phyloP scores from a whole-genome alignment of 2,329 filamentous ascomycete genomes.

The Cercospora janseana region DNA sequence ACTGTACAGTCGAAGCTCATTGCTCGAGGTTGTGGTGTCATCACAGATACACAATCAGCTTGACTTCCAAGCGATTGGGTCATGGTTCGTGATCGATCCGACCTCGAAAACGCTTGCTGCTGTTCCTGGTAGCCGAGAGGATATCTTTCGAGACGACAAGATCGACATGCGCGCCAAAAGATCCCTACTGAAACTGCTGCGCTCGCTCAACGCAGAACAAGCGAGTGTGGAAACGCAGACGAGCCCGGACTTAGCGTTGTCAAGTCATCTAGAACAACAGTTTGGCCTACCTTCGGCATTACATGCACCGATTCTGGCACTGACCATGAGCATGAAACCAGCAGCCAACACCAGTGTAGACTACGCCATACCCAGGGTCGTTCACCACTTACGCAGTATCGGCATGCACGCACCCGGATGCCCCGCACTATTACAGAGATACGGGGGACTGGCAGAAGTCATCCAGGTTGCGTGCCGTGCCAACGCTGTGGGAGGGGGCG shows the following conservation, averaged over 20 bases:
- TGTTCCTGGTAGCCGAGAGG: slow-evolving; percentile 86
- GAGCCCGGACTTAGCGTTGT: slow-evolving; percentile 56
- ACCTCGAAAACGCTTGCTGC: slow-evolving; percentile 42
- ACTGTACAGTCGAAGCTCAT: slow-evolving; percentile 76
- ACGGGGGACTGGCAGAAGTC: slow-evolving; percentile 85
- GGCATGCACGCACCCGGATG: slow-evolving; percentile 87
- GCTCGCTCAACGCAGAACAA: slow-evolving; percentile 73
- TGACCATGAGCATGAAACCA: slow-evolving; percentile 69
- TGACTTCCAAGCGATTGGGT: slow-evolving; percentile 89
- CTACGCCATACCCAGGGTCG: slow-evolving; percentile 69
- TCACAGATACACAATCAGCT: slow-evolving; percentile 85
- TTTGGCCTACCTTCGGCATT: slow-evolving; percentile 61
- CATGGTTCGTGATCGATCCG: slow-evolving; percentile 73
- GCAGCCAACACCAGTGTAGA: slow-evolving; percentile 58
- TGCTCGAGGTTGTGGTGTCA: slow-evolving; percentile 79
- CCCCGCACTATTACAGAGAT: slow-evolving; percentile 85
- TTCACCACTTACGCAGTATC: slow-evolving; percentile 79
- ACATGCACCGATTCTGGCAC: slow-evolving; percentile 63
- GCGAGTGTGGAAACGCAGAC: slow-evolving; percentile 59
- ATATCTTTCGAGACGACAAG: slow-evolving; percentile 75
- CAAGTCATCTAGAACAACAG: slow-evolving; percentile 56
- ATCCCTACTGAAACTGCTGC: slow-evolving; percentile 87
- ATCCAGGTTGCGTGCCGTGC: slow-evolving; percentile 89
- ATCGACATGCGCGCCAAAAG: slow-evolving; percentile 82
- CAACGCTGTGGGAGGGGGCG: slow-evolving; percentile 82